Evolutionary conservation across 805 yeast genomes (phyloP).

Genomic region (Teunomyces cretensis): DNA sequence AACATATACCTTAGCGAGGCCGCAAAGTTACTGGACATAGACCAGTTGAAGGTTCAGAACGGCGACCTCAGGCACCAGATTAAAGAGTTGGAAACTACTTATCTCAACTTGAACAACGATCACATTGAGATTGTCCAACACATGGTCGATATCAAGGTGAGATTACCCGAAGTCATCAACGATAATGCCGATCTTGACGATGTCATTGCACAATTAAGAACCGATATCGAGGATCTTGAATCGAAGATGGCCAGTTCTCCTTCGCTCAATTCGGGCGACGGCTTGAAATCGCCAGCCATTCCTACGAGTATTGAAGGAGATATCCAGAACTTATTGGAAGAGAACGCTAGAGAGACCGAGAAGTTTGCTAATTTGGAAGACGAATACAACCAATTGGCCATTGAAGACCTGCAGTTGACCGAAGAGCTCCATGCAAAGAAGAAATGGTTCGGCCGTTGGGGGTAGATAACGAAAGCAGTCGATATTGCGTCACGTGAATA

Average conservation of each 20-base stretch:
- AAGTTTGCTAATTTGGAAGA: constrained; percentile 39
- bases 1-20: constrained; percentile 69
- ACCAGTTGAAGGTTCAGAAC: constrained; percentile 58
- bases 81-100: constrained; percentile 67
- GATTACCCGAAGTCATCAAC: constrained; percentile 70
- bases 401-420: constrained; percentile 25
- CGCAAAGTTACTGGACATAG: constrained; percentile 63
- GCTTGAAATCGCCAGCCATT: constrained; percentile 8
- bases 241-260: constrained; percentile 26
- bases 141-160: constrained; percentile 76
- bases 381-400: constrained; percentile 25
- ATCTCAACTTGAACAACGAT: constrained; percentile 70
- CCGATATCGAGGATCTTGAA: constrained; percentile 42
- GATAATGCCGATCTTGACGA: constrained; percentile 63
- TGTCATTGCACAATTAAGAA: constrained; percentile 36
- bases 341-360: constrained; percentile 41
- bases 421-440: constrained; percentile 18
- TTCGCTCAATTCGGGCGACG: constrained; percentile 6
- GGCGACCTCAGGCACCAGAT: constrained; percentile 73
- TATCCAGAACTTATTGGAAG: constrained; percentile 33
- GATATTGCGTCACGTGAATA: neutral
- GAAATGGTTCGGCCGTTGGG: constrained; percentile 34
- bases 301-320: constrained; percentile 37
- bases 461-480: no score
- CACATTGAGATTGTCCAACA: constrained; percentile 86